Base-by-base conservation (phyloP, 352 stramenopile species). In the Globisporangium paddicum region DNA sequence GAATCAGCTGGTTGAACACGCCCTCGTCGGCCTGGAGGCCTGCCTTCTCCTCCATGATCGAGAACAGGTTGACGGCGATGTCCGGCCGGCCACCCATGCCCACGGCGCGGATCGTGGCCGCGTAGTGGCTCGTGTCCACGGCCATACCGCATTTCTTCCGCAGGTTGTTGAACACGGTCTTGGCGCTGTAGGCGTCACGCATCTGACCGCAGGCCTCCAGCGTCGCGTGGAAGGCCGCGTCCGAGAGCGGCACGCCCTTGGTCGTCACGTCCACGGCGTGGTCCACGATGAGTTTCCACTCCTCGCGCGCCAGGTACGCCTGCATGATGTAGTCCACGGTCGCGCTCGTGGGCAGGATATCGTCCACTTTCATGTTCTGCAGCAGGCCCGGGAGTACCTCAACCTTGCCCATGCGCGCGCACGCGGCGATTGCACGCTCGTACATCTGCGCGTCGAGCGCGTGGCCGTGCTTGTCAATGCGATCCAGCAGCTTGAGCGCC, bases 311-410 rank as follows among this genome's bases (percentile, higher is more conserved):
- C 63, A 94, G 58, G 52, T 90, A 89, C 18, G 79, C 75, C 59
- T 94, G 85, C 60, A 92, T 79, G 44, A 92, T 76, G 50, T 90
- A 86, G 69, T 94, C 85, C 45, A 94, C 73, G 7, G 79, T 92
- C 40, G 72, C 70, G 55, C 71, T 68, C 1, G 82, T 93, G 21
- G 85, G 76, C 35, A 69, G 58, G 16, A 94, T 67, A 51, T 74
- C 56, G 59, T 94, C 85, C 19, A 87, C 73, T 14, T 77, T 54
- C 85, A 94, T 94, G 60, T 91, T 90, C 58, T 88, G 74, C 25
- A 92, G 62, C 41, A 94, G 58, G 0, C 80, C 79, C 0, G 79
- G 78, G 10, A 94, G 69, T 48, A 91, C 81, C 28, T 92, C 80
- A 48, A 91, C 78, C 56, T 89, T 89, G 56, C 83, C 82, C 75